Evolutionary conservation across 2,329 filamentous ascomycete species (phyloP).

Genomic region (Cladosporium sp.): DNA sequence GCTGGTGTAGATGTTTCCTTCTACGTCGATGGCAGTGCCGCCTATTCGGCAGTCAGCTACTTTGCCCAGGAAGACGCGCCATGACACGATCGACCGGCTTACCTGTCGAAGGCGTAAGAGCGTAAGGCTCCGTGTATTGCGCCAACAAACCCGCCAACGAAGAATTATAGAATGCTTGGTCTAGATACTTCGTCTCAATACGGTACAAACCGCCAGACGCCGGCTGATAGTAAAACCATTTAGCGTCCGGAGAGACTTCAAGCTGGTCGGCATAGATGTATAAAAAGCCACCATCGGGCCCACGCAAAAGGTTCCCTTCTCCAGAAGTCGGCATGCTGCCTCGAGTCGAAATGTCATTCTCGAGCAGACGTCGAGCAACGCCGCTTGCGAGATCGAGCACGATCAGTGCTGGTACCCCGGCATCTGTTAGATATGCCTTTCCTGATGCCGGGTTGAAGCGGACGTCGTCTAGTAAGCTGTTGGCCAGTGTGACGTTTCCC

Average conservation of each 20-base stretch:
- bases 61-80: no score
- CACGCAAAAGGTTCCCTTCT: slow-evolving; percentile 26
- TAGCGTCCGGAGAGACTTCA: slow-evolving; percentile 36
- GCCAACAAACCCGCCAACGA: slow-evolving; percentile 26
- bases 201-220: slow-evolving; percentile 32
- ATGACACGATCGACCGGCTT: neutral
- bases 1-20: slow-evolving; percentile 35
- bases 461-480: slow-evolving; percentile 34
- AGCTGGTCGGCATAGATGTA: slow-evolving; percentile 34
- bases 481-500: slow-evolving; percentile 28
- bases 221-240: slow-evolving; percentile 37
- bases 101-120: slow-evolving; percentile 33
- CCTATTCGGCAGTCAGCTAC: slow-evolving; percentile 6
- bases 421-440: slow-evolving; percentile 29
- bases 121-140: slow-evolving; percentile 27
- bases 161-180: slow-evolving; percentile 31
- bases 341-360: slow-evolving; percentile 23
- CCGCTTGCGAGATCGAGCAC: slow-evolving; percentile 26
- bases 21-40: slow-evolving; percentile 35
- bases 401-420: slow-evolving; percentile 23
- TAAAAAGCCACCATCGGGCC: slow-evolving; percentile 18
- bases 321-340: slow-evolving; percentile 29
- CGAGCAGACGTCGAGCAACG: slow-evolving; percentile 25
- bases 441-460: slow-evolving; percentile 29
- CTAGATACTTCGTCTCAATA: slow-evolving; percentile 33